These are phyloP conservation scores for Colletotrichum sp. DNA, from an alignment of 2,329 filamentous ascomycete species.

Conservation along the genomic window DNA sequence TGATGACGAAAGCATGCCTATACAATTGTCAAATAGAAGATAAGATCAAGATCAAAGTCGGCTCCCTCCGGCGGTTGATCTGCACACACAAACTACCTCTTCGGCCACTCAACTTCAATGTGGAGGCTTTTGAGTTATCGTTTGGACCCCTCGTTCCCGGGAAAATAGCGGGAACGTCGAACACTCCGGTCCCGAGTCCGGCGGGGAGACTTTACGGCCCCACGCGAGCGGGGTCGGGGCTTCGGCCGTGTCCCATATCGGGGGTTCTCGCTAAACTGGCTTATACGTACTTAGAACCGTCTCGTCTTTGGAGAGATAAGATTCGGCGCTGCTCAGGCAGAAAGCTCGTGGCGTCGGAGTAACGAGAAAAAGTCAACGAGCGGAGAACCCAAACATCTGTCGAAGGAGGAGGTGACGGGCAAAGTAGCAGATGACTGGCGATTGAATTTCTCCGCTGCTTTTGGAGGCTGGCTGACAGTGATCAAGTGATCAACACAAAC, in stretches of 20 bases:
- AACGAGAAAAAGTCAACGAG: neutral
- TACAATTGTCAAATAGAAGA: neutral
- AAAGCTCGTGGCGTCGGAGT: neutral
- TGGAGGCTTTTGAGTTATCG: neutral
- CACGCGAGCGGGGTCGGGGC: neutral
- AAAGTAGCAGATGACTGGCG: neutral
- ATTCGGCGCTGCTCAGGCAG: neutral
- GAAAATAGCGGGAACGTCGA: neutral
- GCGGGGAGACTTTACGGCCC: neutral
- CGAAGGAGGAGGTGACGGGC: neutral
- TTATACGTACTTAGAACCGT: neutral
- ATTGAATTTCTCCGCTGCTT: neutral
- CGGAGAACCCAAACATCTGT: neutral
- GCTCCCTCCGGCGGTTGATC: neutral
- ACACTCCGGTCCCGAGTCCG: neutral
- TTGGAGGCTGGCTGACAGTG: neutral
- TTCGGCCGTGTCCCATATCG: neutral
- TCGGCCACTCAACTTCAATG: neutral
- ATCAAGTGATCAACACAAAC: neutral
- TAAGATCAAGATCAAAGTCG: neutral
- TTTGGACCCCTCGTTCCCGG: neutral
- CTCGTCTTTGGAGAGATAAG: neutral
- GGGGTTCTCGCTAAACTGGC: neutral
- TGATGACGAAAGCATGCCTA: neutral
- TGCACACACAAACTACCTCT: neutral